A percentile compares a stretch with the other conserved stretches of the same genome.
phyloP scores from a whole-genome alignment of 306 rosid species.

The Rosa lucieae region DNA sequence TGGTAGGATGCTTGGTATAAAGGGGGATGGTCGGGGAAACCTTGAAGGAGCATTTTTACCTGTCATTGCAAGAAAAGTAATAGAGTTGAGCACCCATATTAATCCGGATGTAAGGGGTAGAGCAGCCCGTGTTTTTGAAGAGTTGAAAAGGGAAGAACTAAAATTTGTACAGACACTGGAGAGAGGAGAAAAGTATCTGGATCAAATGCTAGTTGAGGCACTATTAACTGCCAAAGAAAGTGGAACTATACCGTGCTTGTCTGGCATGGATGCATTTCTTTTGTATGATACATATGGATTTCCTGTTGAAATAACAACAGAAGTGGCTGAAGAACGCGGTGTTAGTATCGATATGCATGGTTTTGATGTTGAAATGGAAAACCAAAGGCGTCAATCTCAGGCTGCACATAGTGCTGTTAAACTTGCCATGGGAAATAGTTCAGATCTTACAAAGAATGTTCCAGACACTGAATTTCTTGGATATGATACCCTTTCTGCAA shows the following conservation, averaged over 20 bases:
- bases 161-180: constrained; percentile 91
- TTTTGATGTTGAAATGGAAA: constrained; percentile 91
- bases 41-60: constrained; percentile 88
- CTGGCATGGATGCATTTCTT: constrained; percentile 88
- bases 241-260: constrained; percentile 63
- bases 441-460: constrained; percentile 54
- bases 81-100: constrained; percentile 69
- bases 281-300: constrained; percentile 91
- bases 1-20: constrained; percentile 92
- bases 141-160: constrained; percentile 93
- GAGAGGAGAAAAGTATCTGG: constrained; percentile 86
- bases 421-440: constrained; percentile 66
- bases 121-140: constrained; percentile 66
- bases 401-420: constrained; percentile 88
- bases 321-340: constrained; percentile 91
- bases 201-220: constrained; percentile 77
- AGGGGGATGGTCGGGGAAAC: constrained; percentile 78
- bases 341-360: constrained; percentile 73
- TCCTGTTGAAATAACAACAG: constrained; percentile 90
- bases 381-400: constrained; percentile 94
- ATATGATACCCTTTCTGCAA: constrained; percentile 70
- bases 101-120: constrained; percentile 65
- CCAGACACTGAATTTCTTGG: constrained; percentile 91
- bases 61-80: constrained; percentile 70
- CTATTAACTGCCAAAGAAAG: constrained; percentile 54